phyloP scores from a whole-genome alignment of 345 rosid species.

The Erucastrum elatum region DNA sequence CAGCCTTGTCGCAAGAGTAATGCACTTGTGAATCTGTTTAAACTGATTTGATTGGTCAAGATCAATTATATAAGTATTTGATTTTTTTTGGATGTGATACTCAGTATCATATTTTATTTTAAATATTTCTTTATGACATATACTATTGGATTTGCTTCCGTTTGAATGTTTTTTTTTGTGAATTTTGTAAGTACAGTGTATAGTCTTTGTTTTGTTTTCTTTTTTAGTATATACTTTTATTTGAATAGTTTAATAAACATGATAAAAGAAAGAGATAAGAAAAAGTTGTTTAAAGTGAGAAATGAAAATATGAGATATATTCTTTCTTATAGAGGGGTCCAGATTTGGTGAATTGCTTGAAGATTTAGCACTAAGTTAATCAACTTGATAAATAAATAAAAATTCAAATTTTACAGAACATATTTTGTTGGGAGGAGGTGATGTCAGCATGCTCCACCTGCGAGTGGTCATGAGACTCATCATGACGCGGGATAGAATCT shows the following conservation, averaged over 20 bases:
- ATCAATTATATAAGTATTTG: neutral
- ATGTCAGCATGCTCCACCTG: neutral
- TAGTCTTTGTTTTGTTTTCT: neutral
- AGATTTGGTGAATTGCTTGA: neutral
- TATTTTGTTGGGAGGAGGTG: neutral
- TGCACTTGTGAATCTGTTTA: slow-evolving; percentile 66
- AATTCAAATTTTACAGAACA: neutral
- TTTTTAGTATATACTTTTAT: neutral
- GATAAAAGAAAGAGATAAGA: neutral
- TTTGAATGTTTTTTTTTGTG: neutral
- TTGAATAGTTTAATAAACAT: neutral
- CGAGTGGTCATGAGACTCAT: neutral
- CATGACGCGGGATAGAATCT: neutral
- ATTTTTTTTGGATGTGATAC: neutral
- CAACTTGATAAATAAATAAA: neutral
- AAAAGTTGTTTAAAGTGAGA: neutral
- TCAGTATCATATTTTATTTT: neutral
- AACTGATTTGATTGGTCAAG: slow-evolving; percentile 30
- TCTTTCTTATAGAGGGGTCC: neutral
- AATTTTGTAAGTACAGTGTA: slow-evolving; percentile 7
- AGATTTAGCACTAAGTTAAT: neutral
- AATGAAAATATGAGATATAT: neutral
- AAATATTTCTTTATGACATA: neutral
- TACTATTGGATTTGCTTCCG: slow-evolving; percentile 5
- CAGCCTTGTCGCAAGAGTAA: slow-evolving; percentile 58